Conservation (phyloP, 805 yeast species). For the Myxozyma vanderwaltii region DNA sequence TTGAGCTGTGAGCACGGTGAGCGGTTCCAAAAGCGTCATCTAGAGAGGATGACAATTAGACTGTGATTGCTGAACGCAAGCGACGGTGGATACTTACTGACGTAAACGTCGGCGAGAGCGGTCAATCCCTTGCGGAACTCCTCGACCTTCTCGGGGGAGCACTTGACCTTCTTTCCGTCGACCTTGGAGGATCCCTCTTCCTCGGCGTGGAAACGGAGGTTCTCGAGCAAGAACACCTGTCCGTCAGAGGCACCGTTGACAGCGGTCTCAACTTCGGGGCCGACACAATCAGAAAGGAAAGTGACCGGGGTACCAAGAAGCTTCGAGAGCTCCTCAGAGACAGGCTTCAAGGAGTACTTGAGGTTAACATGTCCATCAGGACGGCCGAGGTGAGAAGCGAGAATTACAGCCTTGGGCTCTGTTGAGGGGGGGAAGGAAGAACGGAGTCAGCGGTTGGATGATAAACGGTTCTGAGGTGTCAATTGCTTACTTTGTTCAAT, state of each 20-base stretch:
- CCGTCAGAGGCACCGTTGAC: slow-evolving; percentile 70
- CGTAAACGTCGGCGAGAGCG: slow-evolving; percentile 92
- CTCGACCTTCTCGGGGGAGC: slow-evolving; percentile 78
- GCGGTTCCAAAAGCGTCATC: slow-evolving; percentile 99
- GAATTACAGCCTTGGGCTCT: slow-evolving; percentile 84
- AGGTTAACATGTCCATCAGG: slow-evolving; percentile 91
- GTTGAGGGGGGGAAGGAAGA: no score
- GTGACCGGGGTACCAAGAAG: slow-evolving; percentile 73
- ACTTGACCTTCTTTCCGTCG: slow-evolving; percentile 92
- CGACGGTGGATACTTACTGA: slow-evolving; percentile 42
- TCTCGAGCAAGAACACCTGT: slow-evolving; percentile 86
- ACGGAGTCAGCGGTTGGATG: no score
- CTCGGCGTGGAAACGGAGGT: slow-evolving; percentile 97
- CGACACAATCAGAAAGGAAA: slow-evolving; percentile 91
- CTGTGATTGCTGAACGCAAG: neutral
- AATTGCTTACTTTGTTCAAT: slow-evolving; percentile 58
- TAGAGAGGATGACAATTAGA: slow-evolving; percentile 37
- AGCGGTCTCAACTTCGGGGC: slow-evolving; percentile 80
- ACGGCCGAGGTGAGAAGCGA: slow-evolving; percentile 98
- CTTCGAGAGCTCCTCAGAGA: slow-evolving; percentile 82
- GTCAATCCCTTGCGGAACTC: slow-evolving; percentile 89
- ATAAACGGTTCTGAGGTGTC: no score
- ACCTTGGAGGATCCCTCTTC: slow-evolving; percentile 86
- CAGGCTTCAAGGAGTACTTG: slow-evolving; percentile 92
- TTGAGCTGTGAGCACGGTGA: slow-evolving; percentile 99